A percentile compares a stretch with the other conserved stretches of the same genome.
Evolutionary conservation across 2,329 filamentous ascomycete species (phyloP).

Genomic region (Verticillium nubilum): DNA sequence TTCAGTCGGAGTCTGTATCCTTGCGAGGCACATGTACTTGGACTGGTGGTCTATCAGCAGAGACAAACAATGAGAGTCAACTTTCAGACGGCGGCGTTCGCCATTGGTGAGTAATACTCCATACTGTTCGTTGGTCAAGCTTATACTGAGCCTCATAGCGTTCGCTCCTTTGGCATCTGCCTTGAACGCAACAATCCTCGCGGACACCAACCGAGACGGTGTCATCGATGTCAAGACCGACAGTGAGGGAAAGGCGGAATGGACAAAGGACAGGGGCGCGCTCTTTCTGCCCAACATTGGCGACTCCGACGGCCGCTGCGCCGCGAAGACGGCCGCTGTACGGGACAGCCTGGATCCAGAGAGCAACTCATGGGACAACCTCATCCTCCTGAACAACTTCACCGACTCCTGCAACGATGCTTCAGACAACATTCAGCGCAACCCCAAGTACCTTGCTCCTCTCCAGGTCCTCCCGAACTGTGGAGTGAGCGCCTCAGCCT

Average conservation of each 20-base stretch:
- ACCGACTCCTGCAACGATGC: conserved; percentile 28
- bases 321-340: background rate
- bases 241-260: conserved; percentile 14
- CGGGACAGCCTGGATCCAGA: background rate
- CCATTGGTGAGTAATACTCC: background rate
- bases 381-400: conserved; percentile 16
- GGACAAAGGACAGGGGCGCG: conserved; percentile 20
- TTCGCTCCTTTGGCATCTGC: background rate
- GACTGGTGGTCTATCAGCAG: background rate
- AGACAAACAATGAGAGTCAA: background rate
- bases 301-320: conserved; percentile 23
- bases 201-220: conserved; percentile 32
- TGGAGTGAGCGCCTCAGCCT: conserved; percentile 10
- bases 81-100: background rate
- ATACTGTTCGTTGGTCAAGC: background rate
- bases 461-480: conserved; percentile 21
- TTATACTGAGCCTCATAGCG: background rate
- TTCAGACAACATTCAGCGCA: conserved; percentile 23
- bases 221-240: conserved; percentile 19
- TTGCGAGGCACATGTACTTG: too few species aligned
- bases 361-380: conserved; percentile 7
- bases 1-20: too few species aligned
- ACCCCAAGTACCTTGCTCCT: conserved; percentile 24
- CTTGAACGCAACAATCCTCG: conserved; percentile 14
- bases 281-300: conserved; percentile 30